Conservation (phyloP, 176 grass and related monocot species). For the Elaeis guineensis region DNA sequence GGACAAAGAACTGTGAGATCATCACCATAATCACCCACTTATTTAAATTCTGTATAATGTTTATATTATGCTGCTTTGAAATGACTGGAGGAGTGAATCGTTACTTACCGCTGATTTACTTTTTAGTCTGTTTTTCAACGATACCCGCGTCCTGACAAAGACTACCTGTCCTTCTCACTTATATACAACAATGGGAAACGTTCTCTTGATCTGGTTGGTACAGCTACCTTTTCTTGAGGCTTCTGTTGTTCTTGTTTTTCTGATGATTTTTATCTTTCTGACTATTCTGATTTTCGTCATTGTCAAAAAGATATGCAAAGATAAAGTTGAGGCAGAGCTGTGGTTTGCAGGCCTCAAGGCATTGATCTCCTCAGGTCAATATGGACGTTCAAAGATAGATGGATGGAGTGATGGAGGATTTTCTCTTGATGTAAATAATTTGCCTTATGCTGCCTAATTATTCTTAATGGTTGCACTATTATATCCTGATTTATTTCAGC, state of each 20-base stretch:
- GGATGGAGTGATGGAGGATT: slow-evolving; percentile 26
- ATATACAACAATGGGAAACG: slow-evolving; percentile 76
- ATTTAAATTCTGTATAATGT: too few relatives aligned
- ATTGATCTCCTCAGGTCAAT: slow-evolving; percentile 56
- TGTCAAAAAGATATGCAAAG: slow-evolving; percentile 71
- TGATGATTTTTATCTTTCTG: slow-evolving; percentile 1
- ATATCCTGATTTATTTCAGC: too few relatives aligned
- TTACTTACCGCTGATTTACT: background rate
- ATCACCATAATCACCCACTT: background rate
- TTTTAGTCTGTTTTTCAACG: slow-evolving; percentile 88
- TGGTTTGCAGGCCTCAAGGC: slow-evolving; percentile 77
- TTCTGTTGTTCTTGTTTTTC: slow-evolving; percentile 4
- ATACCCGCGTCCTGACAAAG: slow-evolving; percentile 80
- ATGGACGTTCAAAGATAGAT: slow-evolving; percentile 28
- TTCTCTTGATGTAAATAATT: slow-evolving; percentile 50
- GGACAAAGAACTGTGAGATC: slow-evolving; percentile 84
- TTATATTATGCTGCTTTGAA: too few relatives aligned
- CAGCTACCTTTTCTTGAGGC: background rate
- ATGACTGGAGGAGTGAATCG: too few relatives aligned
- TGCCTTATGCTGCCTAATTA: too few relatives aligned
- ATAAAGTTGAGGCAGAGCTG: slow-evolving; percentile 74
- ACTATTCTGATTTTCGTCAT: slow-evolving; percentile 1
- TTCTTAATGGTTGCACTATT: too few relatives aligned
- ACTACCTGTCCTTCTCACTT: slow-evolving; percentile 91
- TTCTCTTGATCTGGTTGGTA: slow-evolving; percentile 81